A percentile compares a stretch with the other conserved stretches of the same genome.
phyloP scores from a whole-genome alignment of 345 rosid genomes.

The Laguncularia racemosa region DNA sequence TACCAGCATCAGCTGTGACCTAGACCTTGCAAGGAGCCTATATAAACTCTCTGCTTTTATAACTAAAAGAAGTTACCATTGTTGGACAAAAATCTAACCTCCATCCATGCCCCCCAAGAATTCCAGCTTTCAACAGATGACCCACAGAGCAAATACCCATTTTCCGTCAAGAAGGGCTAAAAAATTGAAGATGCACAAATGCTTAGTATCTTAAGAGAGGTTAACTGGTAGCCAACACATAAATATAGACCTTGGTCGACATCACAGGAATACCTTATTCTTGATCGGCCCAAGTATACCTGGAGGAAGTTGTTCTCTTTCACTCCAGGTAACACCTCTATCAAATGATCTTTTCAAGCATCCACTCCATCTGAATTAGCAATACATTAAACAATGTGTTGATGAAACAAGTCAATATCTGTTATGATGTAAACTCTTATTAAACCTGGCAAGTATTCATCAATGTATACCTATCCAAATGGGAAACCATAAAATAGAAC shows the following conservation, averaged over 20 bases:
- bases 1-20: conserved; percentile 69
- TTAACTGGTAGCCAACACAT: not conserved
- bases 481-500: too few relatives aligned
- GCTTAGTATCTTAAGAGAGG: conserved; percentile 1
- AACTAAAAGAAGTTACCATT: conserved; percentile 6
- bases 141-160: conserved; percentile 72
- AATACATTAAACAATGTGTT: conserved; percentile 3
- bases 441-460: too few relatives aligned
- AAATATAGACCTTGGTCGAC: not conserved
- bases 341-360: conserved; percentile 87
- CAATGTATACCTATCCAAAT: too few relatives aligned
- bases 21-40: conserved; percentile 16
- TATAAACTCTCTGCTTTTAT: conserved; percentile 2
- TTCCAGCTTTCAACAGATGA: conserved; percentile 95
- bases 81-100: conserved; percentile 38
- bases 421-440: too few relatives aligned
- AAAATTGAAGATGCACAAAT: not conserved
- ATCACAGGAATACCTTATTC: conserved; percentile 50
- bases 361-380: conserved; percentile 76
- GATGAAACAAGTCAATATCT: not conserved
- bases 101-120: conserved; percentile 93
- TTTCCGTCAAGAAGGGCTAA: conserved; percentile 77
- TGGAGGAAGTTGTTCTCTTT: conserved; percentile 86
- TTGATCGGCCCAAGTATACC: conserved; percentile 83
- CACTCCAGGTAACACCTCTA: conserved; percentile 65